Evolutionary conservation across 148 eudicot genomes (phyloP).

Genomic region (Fallopia convolvulus): DNA sequence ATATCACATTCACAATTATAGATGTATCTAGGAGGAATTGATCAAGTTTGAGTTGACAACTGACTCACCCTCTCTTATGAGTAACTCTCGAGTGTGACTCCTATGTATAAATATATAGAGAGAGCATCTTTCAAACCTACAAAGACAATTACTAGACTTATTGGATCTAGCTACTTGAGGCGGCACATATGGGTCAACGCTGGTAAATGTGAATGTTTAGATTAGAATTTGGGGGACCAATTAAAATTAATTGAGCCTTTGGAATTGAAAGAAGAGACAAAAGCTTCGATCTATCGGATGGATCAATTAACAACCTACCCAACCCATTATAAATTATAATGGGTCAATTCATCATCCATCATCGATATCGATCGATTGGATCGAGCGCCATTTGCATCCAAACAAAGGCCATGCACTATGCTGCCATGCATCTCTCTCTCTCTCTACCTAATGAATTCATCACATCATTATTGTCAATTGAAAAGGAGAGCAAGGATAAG

Average conservation of each 20-base stretch:
- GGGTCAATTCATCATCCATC: not conserved
- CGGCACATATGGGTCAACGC: too few species aligned
- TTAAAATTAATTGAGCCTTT: not conserved
- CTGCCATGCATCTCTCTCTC: not conserved
- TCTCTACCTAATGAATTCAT: slow-evolving; percentile 1
- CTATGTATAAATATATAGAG: too few species aligned
- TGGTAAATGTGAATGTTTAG: not conserved
- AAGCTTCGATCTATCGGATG: not conserved
- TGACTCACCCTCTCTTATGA: too few species aligned
- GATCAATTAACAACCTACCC: slow-evolving; percentile 1
- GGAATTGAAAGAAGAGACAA: not conserved
- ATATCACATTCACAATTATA: too few species aligned
- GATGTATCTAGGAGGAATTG: too few species aligned
- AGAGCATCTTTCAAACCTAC: too few species aligned
- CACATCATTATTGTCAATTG: not conserved
- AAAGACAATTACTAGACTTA: too few species aligned
- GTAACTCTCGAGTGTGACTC: too few species aligned
- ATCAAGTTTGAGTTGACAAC: too few species aligned
- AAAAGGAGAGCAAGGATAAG: not conserved
- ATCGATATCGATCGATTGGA: not conserved
- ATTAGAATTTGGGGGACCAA: not conserved
- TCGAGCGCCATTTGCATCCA: not conserved
- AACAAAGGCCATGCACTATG: not conserved
- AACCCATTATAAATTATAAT: not conserved
- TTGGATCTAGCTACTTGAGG: too few species aligned